phyloP scores from a whole-genome alignment of 495 filamentous ascomycete species.

The Talaromyces ruber region DNA sequence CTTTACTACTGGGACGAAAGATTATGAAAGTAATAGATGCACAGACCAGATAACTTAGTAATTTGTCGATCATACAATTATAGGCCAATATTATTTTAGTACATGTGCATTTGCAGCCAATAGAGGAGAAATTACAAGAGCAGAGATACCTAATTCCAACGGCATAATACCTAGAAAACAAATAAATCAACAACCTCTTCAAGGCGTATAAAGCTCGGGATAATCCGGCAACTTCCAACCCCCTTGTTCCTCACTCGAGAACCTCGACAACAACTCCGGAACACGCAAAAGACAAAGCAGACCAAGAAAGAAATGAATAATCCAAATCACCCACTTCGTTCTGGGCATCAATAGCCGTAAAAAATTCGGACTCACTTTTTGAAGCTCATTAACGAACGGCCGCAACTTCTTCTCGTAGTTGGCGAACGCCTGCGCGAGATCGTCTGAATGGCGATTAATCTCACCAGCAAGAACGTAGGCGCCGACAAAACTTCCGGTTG shows the following conservation, averaged over 20 bases:
- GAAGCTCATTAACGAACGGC: slow-evolving; percentile 22
- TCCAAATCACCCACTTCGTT: slow-evolving; percentile 14
- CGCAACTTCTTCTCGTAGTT: slow-evolving; percentile 19
- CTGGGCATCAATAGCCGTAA: slow-evolving; percentile 13
- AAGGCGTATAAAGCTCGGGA: background rate
- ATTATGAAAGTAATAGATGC: too few species aligned
- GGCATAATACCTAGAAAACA: too few species aligned
- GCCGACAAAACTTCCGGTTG: slow-evolving; percentile 33
- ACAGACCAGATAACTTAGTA: too few species aligned
- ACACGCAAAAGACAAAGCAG: slow-evolving; percentile 15
- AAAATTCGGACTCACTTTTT: slow-evolving; percentile 13
- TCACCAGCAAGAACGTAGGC: slow-evolving; percentile 49
- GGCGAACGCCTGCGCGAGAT: slow-evolving; percentile 17
- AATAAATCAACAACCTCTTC: background rate
- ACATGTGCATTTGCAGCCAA: too few species aligned
- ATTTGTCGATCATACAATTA: too few species aligned
- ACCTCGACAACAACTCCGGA: slow-evolving; percentile 13
- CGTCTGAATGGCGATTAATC: slow-evolving; percentile 17
- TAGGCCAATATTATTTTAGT: too few species aligned
- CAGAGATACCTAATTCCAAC: background rate
- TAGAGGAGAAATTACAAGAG: background rate
- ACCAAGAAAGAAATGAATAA: slow-evolving; percentile 15
- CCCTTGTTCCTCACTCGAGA: slow-evolving; percentile 12
- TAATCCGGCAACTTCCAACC: slow-evolving; percentile 22
- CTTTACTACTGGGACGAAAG: too few species aligned